Base-by-base conservation (phyloP, 805 yeast species). In the Lipomyces starkeyi region DNA sequence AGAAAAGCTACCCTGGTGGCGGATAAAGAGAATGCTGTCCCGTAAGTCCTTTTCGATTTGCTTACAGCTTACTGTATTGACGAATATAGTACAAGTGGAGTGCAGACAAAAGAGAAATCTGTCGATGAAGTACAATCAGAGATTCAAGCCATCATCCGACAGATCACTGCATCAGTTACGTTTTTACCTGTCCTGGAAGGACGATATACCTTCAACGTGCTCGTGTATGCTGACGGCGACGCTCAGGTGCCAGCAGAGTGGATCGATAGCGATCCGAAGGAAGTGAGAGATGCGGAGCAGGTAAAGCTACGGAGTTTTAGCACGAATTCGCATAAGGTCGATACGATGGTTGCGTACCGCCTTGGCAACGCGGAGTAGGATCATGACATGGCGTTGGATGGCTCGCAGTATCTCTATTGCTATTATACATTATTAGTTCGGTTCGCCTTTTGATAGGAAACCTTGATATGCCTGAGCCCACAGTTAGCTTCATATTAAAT, bases 71-170 rank as follows among this genome's bases (percentile, higher is more conserved):
- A 20, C 11, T 3, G 35, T 58, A 4, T 35, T 22, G 8, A 55
- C 37, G 14, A n/a, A 29, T 25, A 17, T 27, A 29, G 59, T 34
- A 40, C 53, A 52, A 53, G 49, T n/a, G 49, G 49, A 17, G 14
- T 5, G 22, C 20, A 6, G 53, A 25, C 65, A 14, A 82, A 81
- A n/a, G 70, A 69, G 14, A 83, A 81, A 70, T 71, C 80, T 29
- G 80, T 74, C 40, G 86, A 83, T 2, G 85, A 84, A 40, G 85
- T 88, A 2, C 93, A 90, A 72, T 81, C 79, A 62, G 95, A 92
- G 71, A 91, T 93, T n/a, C 94, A 91, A 77, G 86, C 92, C 0
- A 88, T 93, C 5, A 87, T 93, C 53, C 85, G 97, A 63, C 98
- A 93, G 73, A 90, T 93, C 62, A 91, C 97, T 0, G 91, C 97